A percentile compares a stretch with the other conserved stretches of the same genome.
phyloP scores from a whole-genome alignment of 257 asterid species.

The Lithospermum erythrorhizon region DNA sequence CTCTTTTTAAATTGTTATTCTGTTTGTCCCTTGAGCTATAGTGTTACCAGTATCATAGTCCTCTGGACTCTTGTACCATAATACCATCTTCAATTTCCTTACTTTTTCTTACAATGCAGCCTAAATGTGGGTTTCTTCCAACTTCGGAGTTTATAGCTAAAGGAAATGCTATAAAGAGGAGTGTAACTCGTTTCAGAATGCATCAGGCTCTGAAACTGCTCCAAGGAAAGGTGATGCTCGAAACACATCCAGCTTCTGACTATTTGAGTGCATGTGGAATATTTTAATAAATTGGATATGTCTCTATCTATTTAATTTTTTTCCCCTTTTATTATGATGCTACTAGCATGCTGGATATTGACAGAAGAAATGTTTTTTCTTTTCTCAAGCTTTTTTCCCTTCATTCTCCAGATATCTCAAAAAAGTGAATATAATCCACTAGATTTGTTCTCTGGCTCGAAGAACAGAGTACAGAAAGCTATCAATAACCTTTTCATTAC shows the following conservation, averaged over 20 bases:
- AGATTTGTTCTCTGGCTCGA: conserved; percentile 79
- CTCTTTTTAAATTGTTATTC: conserved; percentile 9
- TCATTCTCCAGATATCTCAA: conserved; percentile 47
- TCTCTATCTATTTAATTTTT: background rate
- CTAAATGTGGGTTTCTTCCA: conserved; percentile 88
- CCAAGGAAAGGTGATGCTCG: conserved; percentile 50
- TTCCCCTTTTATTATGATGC: background rate
- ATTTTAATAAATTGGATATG: background rate
- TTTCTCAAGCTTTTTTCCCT: no score
- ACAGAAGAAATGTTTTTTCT: background rate
- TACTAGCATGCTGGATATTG: background rate
- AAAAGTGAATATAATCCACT: conserved; percentile 80
- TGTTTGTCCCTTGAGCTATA: conserved; percentile 8
- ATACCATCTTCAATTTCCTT: conserved; percentile 7
- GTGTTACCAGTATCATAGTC: conserved; percentile 5
- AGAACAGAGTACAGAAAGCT: conserved; percentile 60
- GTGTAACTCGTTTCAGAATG: conserved; percentile 68
- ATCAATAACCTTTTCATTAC: conserved; percentile 49
- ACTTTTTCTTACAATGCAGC: conserved; percentile 42
- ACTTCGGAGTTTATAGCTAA: conserved; percentile 58
- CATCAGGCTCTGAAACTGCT: conserved; percentile 71
- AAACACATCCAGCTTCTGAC: background rate
- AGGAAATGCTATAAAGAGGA: conserved; percentile 57
- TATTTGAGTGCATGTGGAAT: background rate
- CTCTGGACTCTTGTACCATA: conserved; percentile 2